Evolutionary conservation across 2,329 filamentous ascomycete species (phyloP), one percentile per base, ranked within the genome.

Genomic region (Pyricularia sp.): DNA sequence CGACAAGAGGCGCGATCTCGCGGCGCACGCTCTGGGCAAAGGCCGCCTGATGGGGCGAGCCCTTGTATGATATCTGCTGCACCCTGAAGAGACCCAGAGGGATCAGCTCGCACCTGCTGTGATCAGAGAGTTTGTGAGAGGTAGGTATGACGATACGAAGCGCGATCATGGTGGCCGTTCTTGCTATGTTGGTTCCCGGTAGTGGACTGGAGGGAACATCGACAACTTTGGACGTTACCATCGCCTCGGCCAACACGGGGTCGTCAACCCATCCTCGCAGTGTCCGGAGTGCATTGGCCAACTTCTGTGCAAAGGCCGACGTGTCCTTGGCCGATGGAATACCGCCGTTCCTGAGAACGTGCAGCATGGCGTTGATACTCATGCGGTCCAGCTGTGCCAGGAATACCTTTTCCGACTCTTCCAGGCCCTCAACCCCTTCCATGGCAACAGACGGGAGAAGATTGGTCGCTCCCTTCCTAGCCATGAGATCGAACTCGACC

Each of bases 401-500:
- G 71, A 89, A 82, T 1, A 92, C 79, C 0, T 78, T 78, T 14
- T 88, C 82, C 0, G 92, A 79, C 0, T 78, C 78, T 14, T 83
- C 79, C 7, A 87, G 75, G 0, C 85, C 81, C 58, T 61, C 58
- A 26, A 61, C 10, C 12, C 58, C 58, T 61, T 25, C 58, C 70
- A 92, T 75, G 23, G 83, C 81, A 64, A 86, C 79, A 1, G 85
- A 85, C 1, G 90, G 90, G 0, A 92, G 80, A 67, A 89, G 79
- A 71, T 89, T 87, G 25, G 83, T 83, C 7, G 83, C 81, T 7
- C 82, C 80, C 64, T 82, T 85, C 67, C 83, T 81, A 23, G 88
- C 88, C 17, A 91, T 79, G 6, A 92, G 81, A 71, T 91, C 87
- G 71, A 90, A 91, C 7, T 86, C 86, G 69, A 82, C 80, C 65